Evolutionary conservation across 805 yeast species (phyloP).

Genomic region (Tetrapisispora phaffii): DNA sequence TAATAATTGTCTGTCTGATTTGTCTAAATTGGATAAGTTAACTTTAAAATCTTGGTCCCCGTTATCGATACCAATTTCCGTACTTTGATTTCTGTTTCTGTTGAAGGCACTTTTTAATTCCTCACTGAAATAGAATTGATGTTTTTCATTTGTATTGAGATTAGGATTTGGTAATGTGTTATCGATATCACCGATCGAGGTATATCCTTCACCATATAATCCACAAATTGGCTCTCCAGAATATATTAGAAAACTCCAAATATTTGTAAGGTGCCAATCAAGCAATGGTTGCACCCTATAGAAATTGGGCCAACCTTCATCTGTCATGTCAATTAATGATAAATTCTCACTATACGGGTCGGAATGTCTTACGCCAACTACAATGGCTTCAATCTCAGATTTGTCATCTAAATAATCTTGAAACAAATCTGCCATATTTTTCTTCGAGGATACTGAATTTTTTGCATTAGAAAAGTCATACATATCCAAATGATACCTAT

Average conservation of each 20-base stretch:
- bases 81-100: neutral
- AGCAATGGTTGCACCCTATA: conserved; percentile 79
- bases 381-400: conserved; percentile 52
- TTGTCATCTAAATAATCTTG: conserved; percentile 45
- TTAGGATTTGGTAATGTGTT: conserved; percentile 68
- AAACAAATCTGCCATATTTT: conserved; percentile 58
- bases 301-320: conserved; percentile 86
- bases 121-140: conserved; percentile 11
- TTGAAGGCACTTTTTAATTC: conserved; percentile 12
- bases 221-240: conserved; percentile 56
- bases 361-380: conserved; percentile 80
- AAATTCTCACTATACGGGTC: conserved; percentile 74
- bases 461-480: conserved; percentile 26
- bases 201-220: conserved; percentile 76
- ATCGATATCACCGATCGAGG: conserved; percentile 77
- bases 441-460: conserved; percentile 8
- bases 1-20: conserved; percentile 7
- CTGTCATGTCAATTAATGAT: conserved; percentile 60
- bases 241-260: conserved; percentile 73
- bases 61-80: neutral
- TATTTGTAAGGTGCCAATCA: conserved; percentile 74
- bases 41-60: neutral
- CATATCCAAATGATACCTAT: conserved; percentile 44
- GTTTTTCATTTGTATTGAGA: conserved; percentile 22
- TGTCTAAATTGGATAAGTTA: conserved; percentile 8